Percentiles rank a stretch among this genome's conserved stretches.
These are phyloP conservation scores for Carex littledalei DNA, from an alignment of 176 grass and related monocot species.

Conservation along the genomic window DNA sequence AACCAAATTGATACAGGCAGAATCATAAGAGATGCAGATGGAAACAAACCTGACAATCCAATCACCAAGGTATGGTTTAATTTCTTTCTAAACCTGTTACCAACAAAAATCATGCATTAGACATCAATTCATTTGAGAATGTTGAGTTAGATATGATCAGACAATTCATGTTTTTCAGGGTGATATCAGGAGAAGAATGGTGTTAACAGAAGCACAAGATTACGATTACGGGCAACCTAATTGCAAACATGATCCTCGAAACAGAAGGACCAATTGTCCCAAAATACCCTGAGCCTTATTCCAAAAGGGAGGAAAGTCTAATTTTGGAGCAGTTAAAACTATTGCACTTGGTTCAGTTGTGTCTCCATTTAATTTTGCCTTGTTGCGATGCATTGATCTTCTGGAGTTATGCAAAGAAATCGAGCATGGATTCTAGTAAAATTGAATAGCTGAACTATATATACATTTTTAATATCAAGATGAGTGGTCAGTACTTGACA, in stretches of 20 bases:
- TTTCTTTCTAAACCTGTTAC: neutral
- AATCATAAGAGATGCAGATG: neutral
- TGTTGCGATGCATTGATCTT: no score
- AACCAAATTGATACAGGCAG: neutral
- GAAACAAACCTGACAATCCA: neutral
- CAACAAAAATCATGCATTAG: neutral
- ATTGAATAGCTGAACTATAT: neutral
- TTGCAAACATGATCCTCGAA: constrained; percentile 58
- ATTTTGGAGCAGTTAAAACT: constrained; percentile 12
- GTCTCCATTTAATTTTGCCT: neutral
- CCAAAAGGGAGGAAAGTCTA: neutral
- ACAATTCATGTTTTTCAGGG: neutral
- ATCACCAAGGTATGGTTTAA: constrained; percentile 12
- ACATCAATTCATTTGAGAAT: neutral
- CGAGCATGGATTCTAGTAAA: neutral
- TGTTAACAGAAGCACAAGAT: constrained; percentile 61
- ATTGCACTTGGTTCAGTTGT: neutral
- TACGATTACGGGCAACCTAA: constrained; percentile 84
- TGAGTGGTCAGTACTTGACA: neutral
- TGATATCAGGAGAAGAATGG: constrained; percentile 42
- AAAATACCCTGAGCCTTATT: constrained; percentile 9
- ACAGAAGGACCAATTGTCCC: constrained; percentile 39
- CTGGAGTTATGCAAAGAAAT: neutral
- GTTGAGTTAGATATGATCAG: neutral
- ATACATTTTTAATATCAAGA: neutral